These are phyloP conservation scores for Reutealis trisperma DNA, from an alignment of 345 rosid species.

Conservation along the genomic window DNA sequence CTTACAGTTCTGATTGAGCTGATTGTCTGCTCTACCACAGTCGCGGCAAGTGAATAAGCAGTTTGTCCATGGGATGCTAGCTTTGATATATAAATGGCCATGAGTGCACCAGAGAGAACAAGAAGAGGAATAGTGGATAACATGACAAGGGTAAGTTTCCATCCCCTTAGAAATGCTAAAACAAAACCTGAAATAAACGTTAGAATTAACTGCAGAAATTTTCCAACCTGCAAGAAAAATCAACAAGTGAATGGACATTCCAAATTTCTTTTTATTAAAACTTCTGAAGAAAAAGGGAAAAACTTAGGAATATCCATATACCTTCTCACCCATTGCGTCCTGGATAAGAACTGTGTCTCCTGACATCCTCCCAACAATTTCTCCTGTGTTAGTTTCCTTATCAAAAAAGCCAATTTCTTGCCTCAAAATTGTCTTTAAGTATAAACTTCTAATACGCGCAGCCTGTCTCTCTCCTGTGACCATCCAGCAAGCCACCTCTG, in stretches of 20 bases:
- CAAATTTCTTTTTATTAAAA: not conserved
- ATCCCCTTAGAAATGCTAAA: slow-evolving; percentile 27
- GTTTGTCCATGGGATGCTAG: slow-evolving; percentile 14
- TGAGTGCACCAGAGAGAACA: slow-evolving; percentile 16
- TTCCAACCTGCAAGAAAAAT: slow-evolving; percentile 26
- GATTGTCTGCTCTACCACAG: slow-evolving; percentile 22
- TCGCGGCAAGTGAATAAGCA: slow-evolving; percentile 22
- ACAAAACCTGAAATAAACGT: slow-evolving; percentile 18
- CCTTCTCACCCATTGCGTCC: slow-evolving; percentile 35
- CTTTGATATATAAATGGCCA: slow-evolving; percentile 16
- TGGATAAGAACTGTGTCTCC: slow-evolving; percentile 27
- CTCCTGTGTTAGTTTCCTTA: slow-evolving; percentile 24
- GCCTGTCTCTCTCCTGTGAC: slow-evolving; percentile 15
- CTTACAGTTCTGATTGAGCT: slow-evolving; percentile 31
- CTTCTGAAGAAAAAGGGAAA: not conserved
- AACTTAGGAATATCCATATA: not conserved
- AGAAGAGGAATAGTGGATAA: slow-evolving; percentile 19
- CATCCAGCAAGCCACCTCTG: slow-evolving; percentile 34
- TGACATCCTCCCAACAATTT: slow-evolving; percentile 19
- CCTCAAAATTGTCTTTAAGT: slow-evolving; percentile 18
- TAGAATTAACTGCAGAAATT: slow-evolving; percentile 18
- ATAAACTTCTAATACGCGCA: slow-evolving; percentile 22
- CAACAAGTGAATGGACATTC: not conserved
- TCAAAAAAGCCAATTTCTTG: slow-evolving; percentile 29
- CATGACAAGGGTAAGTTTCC: slow-evolving; percentile 26